Base-by-base conservation (phyloP, 2,329 filamentous ascomycete species). In the Clonostachys sp. region DNA sequence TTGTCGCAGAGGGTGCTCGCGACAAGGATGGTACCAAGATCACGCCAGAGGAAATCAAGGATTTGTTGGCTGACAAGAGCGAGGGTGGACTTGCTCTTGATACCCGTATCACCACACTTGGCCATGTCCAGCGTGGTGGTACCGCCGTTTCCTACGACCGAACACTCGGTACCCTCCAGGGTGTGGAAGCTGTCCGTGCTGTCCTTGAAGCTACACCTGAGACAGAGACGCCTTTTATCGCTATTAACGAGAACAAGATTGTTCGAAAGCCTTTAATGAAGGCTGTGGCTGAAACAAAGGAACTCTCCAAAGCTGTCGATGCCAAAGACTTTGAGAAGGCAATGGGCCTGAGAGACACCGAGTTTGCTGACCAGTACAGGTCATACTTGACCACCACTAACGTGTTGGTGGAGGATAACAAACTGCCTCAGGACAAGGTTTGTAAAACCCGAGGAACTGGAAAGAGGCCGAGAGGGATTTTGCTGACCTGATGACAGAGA, bases 161-260 rank as follows among this genome's bases (percentile, higher is more conserved):
- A 55, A 92, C 94, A 82, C 78, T 99, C 43, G 85, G 87, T 7
- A 99, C 94, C 0, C 73, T 97, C 35, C 94, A 99, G 64, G 94
- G 91, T 59, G 90, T 95, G 4, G 91, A 96, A 67, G 92, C 91
- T 20, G 91, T 97, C 60, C 90, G 88, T 59, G 91, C 92, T 18
- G 89, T 96, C 16, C 77, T 96, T 30, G 89, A 95, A 55, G 89
- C 90, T 44, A 95, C 84, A 1, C 91, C 94, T 10, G 87, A 94
- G 41, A 92, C 89, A 0, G 89, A 90, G 47, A 96, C 91, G 44
- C 92, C 91, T 49, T 91, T 99, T 61, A 97, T 99, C 62, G 91
- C 91, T 57, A 91, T 99, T 56, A 91, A 86, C 53, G 94, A 99
- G 74, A 97, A 97, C 79, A 95, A 99, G 73, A 97, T 99, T 62